These are phyloP conservation scores for Inga leiocalycina DNA, from an alignment of 306 rosid genomes.

Conservation along the genomic window DNA sequence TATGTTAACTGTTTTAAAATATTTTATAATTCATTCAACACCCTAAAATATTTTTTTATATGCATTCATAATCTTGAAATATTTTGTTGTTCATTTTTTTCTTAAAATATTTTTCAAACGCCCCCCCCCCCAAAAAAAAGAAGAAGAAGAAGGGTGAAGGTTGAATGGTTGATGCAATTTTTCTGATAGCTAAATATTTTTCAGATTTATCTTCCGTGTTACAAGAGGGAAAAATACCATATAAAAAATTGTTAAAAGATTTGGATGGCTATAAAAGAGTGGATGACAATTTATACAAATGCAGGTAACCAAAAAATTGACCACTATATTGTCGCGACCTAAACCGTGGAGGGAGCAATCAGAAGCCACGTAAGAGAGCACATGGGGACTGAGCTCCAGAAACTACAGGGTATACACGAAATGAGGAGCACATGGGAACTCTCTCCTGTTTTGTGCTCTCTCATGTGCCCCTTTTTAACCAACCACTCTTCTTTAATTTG, in stretches of 20 bases:
- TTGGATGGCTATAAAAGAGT: not conserved
- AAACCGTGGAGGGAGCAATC: conserved; percentile 24
- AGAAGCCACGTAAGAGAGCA: conserved; percentile 39
- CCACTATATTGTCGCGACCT: conserved; percentile 39
- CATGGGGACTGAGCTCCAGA: conserved; percentile 41
- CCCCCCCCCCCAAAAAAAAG: too few species aligned
- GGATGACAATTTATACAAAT: not conserved
- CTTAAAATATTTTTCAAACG: too few species aligned
- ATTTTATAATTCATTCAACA: too few species aligned
- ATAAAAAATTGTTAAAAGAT: not conserved
- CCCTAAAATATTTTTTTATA: too few species aligned
- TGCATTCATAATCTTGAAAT: too few species aligned
- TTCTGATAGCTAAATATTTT: too few species aligned
- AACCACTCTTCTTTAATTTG: not conserved
- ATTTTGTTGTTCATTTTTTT: too few species aligned
- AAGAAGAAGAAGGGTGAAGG: too few species aligned
- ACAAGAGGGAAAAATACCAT: too few species aligned
- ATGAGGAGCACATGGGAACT: not conserved
- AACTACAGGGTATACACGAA: not conserved
- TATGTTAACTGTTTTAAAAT: too few species aligned
- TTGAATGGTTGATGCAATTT: too few species aligned
- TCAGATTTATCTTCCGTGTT: too few species aligned
- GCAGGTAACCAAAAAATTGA: conserved; percentile 18
- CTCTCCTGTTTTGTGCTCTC: not conserved
- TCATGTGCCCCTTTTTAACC: not conserved